Evolutionary conservation across 1,139 yeast genomes (phyloP), one percentile per base, ranked within the genome.

Genomic region (Magnusiomyces sp.): DNA sequence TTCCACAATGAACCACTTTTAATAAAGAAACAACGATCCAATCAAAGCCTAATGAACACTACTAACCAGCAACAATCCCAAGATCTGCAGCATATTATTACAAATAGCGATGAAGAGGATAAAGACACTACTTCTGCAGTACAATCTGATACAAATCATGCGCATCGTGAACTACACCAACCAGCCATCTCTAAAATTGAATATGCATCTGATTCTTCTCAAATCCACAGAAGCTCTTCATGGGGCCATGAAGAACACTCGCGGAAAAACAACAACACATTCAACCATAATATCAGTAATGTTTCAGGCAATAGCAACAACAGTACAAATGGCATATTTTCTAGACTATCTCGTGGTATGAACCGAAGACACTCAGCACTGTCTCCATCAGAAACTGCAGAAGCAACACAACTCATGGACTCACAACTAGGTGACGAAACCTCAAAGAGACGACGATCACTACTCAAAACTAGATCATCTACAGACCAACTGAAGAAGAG

Each of bases 391-490:
- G 9, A 38, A 9, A 17, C 41, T 20, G 40, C 33, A 32, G 40
- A 4, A 10, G 31, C 43, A n/a, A 10, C 40, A 20, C 10, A 47
- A 14, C 16, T 40, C 13, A 11, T 17, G 16, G 27, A 27, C 19
- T 37, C 50, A 5, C 6, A 10, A 34, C 13, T 40, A 17, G 20
- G 34, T 17, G 31, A 14, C 9, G 34, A 16, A n/a, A 40, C 29
- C 13, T 41, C 51, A 17, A 39, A 51, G 14, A 57, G 58, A 48
- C 47, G 63, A n/a, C 53, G 64, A 19, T 62, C 66, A 16, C 51
- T 61, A n/a, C 43, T 62, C 19, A 56, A 57, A 29, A 56, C 65
- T 20, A 62, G 61, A 49, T 59, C 64, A 7, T 62, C 67, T 1
- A 59, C 62, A 20, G 67, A 63, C 46, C 59, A 58, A 36, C 52